Percentiles rank a stretch among this genome's conserved stretches.
phyloP scores from a whole-genome alignment of 108 stramenopile species.

The Nannochloropsis oceanica region DNA sequence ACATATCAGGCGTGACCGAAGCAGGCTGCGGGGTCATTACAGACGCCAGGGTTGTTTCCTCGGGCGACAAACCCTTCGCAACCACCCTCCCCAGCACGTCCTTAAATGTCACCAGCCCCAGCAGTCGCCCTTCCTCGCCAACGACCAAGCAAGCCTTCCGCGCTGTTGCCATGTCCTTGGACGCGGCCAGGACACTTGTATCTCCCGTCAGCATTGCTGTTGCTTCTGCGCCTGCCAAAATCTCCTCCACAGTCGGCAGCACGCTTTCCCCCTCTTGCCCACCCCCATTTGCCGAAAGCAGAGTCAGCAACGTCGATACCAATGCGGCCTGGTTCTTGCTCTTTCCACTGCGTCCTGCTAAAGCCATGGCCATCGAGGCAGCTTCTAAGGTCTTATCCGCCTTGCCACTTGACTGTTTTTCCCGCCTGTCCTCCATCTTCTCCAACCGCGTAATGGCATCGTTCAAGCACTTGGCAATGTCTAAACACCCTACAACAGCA shows the following conservation, averaged over 20 bases:
- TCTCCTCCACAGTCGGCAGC: neutral
- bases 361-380: neutral
- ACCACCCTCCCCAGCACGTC: constrained; percentile 77
- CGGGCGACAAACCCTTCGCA: constrained; percentile 57
- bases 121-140: neutral
- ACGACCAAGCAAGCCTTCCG: constrained; percentile 49
- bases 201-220: neutral
- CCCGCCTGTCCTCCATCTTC: constrained; percentile 41
- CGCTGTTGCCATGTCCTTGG: neutral
- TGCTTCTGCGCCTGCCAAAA: neutral
- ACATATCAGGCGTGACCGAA: constrained; percentile 53
- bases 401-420: neutral
- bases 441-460: constrained; percentile 77
- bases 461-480: constrained; percentile 85
- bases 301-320: neutral
- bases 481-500: constrained; percentile 50
- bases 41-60: constrained; percentile 46
- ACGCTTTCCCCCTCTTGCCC: neutral
- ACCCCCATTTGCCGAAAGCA: neutral
- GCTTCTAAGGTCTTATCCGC: neutral
- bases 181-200: neutral
- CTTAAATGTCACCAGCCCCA: constrained; percentile 46
- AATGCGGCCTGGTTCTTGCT: constrained; percentile 1
- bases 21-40: constrained; percentile 87
- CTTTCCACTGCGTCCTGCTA: constrained; percentile 3